A percentile compares a stretch with the other conserved stretches of the same genome.
Conservation (phyloP, 1,284 basidiomycete genomes). For the Moniliophthora roreri region DNA sequence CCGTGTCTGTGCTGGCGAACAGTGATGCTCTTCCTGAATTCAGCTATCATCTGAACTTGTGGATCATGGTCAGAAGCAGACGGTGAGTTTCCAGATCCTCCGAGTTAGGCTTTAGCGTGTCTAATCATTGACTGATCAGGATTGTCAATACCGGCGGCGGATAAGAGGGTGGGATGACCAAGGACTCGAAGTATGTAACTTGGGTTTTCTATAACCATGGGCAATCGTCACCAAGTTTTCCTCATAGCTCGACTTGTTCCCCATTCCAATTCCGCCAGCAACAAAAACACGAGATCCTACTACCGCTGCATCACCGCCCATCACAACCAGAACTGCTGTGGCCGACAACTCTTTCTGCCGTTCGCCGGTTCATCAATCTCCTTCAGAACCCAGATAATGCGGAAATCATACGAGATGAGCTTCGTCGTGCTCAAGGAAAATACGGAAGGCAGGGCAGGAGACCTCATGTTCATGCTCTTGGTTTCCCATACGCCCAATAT, state of each 20-base stretch:
- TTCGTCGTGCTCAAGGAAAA: slow-evolving; percentile 26
- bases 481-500: slow-evolving; percentile 30
- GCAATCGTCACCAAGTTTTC: slow-evolving; percentile 21
- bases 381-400: slow-evolving; percentile 34
- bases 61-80: no score
- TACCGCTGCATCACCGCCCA: slow-evolving; percentile 39
- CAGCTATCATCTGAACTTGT: no score
- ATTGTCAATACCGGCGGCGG: no score
- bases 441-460: slow-evolving; percentile 19
- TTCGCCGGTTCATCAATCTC: slow-evolving; percentile 33
- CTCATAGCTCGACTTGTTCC: slow-evolving; percentile 18
- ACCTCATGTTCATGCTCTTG: slow-evolving; percentile 20
- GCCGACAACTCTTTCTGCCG: slow-evolving; percentile 26
- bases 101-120: no score
- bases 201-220: no score
- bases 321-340: slow-evolving; percentile 40
- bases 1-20: no score
- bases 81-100: no score
- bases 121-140: no score
- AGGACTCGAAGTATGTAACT: no score
- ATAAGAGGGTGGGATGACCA: no score
- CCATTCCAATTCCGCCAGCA: slow-evolving; percentile 12
- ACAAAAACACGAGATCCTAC: slow-evolving; percentile 10
- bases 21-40: no score
- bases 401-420: slow-evolving; percentile 33